These are phyloP conservation scores for Luzula sylvatica DNA, from an alignment of 176 grass and related monocot species.

Conservation along the genomic window DNA sequence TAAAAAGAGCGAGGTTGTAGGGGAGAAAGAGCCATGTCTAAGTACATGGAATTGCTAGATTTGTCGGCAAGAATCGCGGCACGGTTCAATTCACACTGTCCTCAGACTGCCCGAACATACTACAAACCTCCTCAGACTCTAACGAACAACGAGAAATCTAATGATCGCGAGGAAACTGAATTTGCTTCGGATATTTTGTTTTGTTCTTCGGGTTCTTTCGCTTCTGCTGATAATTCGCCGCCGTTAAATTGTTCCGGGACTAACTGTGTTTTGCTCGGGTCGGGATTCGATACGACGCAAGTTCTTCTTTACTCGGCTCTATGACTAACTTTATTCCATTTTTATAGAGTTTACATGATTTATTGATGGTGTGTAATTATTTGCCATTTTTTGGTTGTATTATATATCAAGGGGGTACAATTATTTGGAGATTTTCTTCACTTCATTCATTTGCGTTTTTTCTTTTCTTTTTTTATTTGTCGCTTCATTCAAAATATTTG, in stretches of 20 bases:
- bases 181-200: not conserved
- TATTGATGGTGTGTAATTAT: not conserved
- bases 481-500: too few relatives aligned
- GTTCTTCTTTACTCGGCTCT: conserved; percentile 15
- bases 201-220: too few relatives aligned
- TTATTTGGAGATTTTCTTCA: too few relatives aligned
- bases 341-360: not conserved
- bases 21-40: conserved; percentile 16
- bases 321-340: not conserved
- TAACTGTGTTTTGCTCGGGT: not conserved
- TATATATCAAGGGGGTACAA: too few relatives aligned
- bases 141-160: not conserved
- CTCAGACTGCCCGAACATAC: conserved; percentile 66
- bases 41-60: conserved; percentile 62
- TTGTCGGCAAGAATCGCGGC: conserved; percentile 48
- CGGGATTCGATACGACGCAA: conserved; percentile 15
- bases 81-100: conserved; percentile 72
- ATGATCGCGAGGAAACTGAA: not conserved
- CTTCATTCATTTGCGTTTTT: too few relatives aligned
- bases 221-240: not conserved
- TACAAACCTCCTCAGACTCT: conserved; percentile 59
- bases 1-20: not conserved
- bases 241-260: not conserved
- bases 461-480: too few relatives aligned
- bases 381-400: not conserved